Conservation (phyloP, 2,329 filamentous ascomycete genomes). For the Ciborinia camelliae region DNA sequence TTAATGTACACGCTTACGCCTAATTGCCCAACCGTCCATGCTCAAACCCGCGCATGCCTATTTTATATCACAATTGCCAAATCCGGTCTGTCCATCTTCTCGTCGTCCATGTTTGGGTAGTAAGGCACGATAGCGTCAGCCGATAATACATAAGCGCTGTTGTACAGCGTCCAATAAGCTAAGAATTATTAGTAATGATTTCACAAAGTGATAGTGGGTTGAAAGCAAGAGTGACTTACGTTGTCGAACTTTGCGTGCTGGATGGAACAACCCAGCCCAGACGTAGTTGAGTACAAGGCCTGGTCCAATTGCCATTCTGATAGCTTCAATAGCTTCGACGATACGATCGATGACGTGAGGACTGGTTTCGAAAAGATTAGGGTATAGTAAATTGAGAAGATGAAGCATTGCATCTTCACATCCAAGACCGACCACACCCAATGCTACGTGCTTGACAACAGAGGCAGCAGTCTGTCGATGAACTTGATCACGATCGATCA, state of each 20-base stretch:
- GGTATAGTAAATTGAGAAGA: constrained; percentile 91
- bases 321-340: constrained; percentile 94
- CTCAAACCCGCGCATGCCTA: constrained; percentile 12
- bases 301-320: constrained; percentile 88
- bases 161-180: constrained; percentile 93
- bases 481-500: constrained; percentile 97
- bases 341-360: constrained; percentile 98
- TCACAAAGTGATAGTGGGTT: too few relatives aligned
- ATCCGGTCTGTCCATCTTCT: constrained; percentile 74
- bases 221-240: constrained; percentile 38
- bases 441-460: constrained; percentile 95
- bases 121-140: constrained; percentile 96
- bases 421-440: constrained; percentile 94
- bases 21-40: constrained; percentile 6
- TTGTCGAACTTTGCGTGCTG: constrained; percentile 86
- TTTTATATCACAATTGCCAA: constrained; percentile 73
- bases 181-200: neutral
- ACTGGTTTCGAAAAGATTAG: constrained; percentile 95
- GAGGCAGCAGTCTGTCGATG: constrained; percentile 94
- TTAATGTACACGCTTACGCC: constrained; percentile 8
- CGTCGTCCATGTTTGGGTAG: constrained; percentile 82
- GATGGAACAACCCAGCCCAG: constrained; percentile 96
- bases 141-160: constrained; percentile 90
- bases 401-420: constrained; percentile 99
- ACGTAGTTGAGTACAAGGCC: constrained; percentile 96